Evolutionary conservation across 179 eudicot genomes (phyloP).

Genomic region (Beta corolliflora): DNA sequence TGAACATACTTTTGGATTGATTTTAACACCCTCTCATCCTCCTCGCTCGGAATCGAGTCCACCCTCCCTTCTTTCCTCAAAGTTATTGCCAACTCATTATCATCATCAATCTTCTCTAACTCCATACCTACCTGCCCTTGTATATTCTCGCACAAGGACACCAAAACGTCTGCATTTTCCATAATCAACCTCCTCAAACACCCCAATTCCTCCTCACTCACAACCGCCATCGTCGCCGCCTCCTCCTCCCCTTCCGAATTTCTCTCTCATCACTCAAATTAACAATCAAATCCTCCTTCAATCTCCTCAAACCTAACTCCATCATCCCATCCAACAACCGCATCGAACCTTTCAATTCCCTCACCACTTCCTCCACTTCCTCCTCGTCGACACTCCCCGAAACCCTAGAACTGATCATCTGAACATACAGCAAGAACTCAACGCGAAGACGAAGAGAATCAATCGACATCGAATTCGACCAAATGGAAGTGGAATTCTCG

Average conservation of each 20-base stretch:
- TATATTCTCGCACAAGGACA: constrained; percentile 61
- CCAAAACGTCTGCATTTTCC: constrained; percentile 63
- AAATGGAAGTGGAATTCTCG: constrained; percentile 54
- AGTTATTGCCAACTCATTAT: too few relatives aligned
- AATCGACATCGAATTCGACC: constrained; percentile 40
- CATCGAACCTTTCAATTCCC: constrained; percentile 31
- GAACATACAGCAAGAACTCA: constrained; percentile 63
- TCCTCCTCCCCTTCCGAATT: constrained; percentile 16
- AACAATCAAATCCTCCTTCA: constrained; percentile 60
- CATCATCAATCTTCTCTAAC: constrained; percentile 40
- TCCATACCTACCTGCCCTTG: constrained; percentile 50
- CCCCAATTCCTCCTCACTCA: constrained; percentile 59
- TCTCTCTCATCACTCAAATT: constrained; percentile 30
- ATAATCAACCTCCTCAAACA: constrained; percentile 57
- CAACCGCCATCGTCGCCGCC: background rate
- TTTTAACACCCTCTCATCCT: too few relatives aligned
- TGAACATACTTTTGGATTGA: too few relatives aligned
- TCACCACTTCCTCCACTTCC: constrained; percentile 21
- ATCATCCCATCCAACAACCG: constrained; percentile 50
- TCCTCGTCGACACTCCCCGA: constrained; percentile 30
- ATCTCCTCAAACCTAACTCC: constrained; percentile 62
- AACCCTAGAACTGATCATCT: constrained; percentile 51
- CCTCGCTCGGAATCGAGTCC: too few relatives aligned
- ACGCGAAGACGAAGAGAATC: constrained; percentile 52
- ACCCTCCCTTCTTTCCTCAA: too few relatives aligned